These are phyloP conservation scores for Lachancea waltii DNA, from an alignment of 805 yeast species.

Conservation along the genomic window DNA sequence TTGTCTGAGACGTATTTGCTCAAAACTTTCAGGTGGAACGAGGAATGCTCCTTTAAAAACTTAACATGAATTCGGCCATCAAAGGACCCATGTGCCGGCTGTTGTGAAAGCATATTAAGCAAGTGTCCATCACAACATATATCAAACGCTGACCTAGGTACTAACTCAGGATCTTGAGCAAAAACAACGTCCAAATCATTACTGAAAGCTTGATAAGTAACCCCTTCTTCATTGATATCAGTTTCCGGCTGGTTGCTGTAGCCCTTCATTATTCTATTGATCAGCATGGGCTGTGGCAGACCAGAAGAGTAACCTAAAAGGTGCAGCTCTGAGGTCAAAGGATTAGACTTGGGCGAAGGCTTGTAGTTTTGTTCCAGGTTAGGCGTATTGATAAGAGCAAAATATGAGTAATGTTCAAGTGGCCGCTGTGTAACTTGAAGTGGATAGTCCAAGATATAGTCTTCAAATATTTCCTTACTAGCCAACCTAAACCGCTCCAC, in stretches of 20 bases:
- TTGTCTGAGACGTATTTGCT: constrained; percentile 15
- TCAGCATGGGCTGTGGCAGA: constrained; percentile 11
- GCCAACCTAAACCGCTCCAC: constrained; percentile 63
- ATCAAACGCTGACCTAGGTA: constrained; percentile 16
- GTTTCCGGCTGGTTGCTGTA: constrained; percentile 16
- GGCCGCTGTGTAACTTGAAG: constrained; percentile 9
- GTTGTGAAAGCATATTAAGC: constrained; percentile 18
- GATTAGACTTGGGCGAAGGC: constrained; percentile 29
- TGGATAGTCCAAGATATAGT: constrained; percentile 26
- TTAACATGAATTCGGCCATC: constrained; percentile 10
- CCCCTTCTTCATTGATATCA: constrained; percentile 12
- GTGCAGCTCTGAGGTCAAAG: constrained; percentile 19
- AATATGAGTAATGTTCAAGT: constrained; percentile 19
- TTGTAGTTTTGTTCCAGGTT: constrained; percentile 25
- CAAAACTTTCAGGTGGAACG: constrained; percentile 12
- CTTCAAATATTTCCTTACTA: constrained; percentile 45
- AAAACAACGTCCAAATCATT: constrained; percentile 17
- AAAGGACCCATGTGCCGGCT: background rate
- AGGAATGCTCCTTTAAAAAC: constrained; percentile 11
- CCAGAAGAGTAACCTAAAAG: constrained; percentile 20
- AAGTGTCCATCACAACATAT: constrained; percentile 30
- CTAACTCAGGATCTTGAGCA: constrained; percentile 1
- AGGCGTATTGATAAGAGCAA: constrained; percentile 26
- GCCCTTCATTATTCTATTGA: constrained; percentile 24
- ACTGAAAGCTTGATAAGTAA: constrained; percentile 14